Evolutionary conservation across 164 flowering plant species (phyloP).

Genomic region (Kingdonia uniflora): DNA sequence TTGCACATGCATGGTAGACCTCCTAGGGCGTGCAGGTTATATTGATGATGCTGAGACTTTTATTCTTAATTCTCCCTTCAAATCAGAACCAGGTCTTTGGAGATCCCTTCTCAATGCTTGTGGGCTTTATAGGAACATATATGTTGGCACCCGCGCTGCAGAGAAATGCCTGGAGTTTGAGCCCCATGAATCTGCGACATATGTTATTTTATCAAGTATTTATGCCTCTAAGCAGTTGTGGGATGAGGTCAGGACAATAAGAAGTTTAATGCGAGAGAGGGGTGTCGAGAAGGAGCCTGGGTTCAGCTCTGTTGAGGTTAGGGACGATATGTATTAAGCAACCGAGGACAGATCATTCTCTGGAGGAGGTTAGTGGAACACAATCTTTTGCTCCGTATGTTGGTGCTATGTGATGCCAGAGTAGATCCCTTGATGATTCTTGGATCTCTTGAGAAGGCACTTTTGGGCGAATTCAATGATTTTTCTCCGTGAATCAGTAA

Average conservation of each 20-base stretch:
- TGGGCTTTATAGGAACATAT: conserved; percentile 7
- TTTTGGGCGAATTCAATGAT: too few relatives aligned
- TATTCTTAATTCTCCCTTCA: conserved; percentile 6
- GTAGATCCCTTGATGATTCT: too few relatives aligned
- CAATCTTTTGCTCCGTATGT: too few relatives aligned
- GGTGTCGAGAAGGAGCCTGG: conserved; percentile 11
- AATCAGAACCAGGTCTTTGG: conserved; percentile 7
- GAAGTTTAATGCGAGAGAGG: conserved; percentile 11
- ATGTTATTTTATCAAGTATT: conserved; percentile 10
- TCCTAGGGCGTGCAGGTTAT: conserved; percentile 7
- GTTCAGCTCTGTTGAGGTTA: conserved; percentile 8
- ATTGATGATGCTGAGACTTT: conserved; percentile 6
- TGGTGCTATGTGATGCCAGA: too few relatives aligned
- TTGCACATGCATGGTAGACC: conserved; percentile 9
- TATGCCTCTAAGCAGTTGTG: conserved; percentile 9
- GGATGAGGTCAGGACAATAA: conserved; percentile 7
- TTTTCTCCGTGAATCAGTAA: too few relatives aligned
- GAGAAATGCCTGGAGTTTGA: conserved; percentile 6
- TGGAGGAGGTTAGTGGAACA: too few relatives aligned
- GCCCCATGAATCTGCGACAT: conserved; percentile 6
- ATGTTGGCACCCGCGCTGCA: conserved; percentile 6
- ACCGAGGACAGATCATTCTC: neutral
- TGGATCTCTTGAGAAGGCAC: too few relatives aligned
- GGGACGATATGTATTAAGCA: neutral
- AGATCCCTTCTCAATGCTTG: conserved; percentile 9